Evolutionary conservation across 2,329 filamentous ascomycete species (phyloP).

Genomic region (Didymella exigua): DNA sequence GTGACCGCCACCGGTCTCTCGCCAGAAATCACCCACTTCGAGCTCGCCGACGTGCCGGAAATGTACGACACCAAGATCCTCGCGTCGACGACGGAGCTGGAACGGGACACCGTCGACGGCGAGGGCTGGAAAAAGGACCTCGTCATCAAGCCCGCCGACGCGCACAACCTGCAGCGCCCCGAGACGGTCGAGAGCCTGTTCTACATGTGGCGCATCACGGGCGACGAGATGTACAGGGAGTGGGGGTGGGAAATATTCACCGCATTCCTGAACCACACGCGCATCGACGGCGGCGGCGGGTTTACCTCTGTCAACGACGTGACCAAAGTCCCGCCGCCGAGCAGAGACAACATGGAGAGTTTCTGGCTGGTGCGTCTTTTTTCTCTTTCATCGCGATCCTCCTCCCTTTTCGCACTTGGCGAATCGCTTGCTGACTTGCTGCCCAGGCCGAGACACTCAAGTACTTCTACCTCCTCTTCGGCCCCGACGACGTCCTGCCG

Average conservation of each 20-base stretch:
- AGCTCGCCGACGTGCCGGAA: conserved; percentile 71
- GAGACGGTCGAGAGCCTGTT: conserved; percentile 97
- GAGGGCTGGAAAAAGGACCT: conserved; percentile 79
- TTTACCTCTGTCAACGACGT: conserved; percentile 84
- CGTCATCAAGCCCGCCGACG: conserved; percentile 77
- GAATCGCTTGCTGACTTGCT: background rate
- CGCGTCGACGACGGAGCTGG: conserved; percentile 51
- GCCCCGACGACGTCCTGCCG: conserved; percentile 78
- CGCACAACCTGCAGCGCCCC: conserved; percentile 91
- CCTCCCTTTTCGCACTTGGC: no score
- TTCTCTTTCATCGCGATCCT: background rate
- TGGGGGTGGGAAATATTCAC: conserved; percentile 99
- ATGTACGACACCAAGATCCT: conserved; percentile 57
- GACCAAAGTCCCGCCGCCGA: conserved; percentile 69
- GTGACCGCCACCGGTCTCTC: conserved; percentile 89
- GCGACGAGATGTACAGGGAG: conserved; percentile 83
- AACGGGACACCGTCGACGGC: conserved; percentile 42
- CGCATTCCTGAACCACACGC: conserved; percentile 83
- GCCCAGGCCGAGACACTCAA: conserved; percentile 89
- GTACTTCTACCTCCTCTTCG: conserved; percentile 96
- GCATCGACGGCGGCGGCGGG: conserved; percentile 75
- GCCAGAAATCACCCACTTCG: conserved; percentile 91
- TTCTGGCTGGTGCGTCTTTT: conserved; percentile 82
- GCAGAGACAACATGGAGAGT: conserved; percentile 94
- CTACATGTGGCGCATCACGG: conserved; percentile 98